A percentile compares a stretch with the other conserved stretches of the same genome.
phyloP scores from a whole-genome alignment of 2,329 filamentous ascomycete species.

The Hymenoscyphus fructigenus region DNA sequence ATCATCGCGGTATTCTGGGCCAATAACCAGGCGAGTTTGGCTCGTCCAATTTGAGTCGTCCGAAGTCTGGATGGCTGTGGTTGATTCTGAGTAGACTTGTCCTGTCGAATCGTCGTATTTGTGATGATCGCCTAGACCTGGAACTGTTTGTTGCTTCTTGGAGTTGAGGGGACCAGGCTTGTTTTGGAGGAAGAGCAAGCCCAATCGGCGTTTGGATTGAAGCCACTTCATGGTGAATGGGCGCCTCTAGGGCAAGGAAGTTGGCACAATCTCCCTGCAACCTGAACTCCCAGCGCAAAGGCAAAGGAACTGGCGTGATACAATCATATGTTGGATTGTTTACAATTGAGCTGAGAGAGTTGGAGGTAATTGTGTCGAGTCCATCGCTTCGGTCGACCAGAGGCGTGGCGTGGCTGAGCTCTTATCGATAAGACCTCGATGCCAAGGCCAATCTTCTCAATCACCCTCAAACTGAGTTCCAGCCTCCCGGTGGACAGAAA shows the following conservation, averaged over 20 bases:
- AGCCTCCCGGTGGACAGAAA: no score
- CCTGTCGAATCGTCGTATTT: conserved; percentile 33
- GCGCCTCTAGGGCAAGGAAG: neutral
- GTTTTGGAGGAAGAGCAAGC: conserved; percentile 5
- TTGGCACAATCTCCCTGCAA: neutral
- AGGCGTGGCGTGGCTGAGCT: neutral
- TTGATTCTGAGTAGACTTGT: conserved; percentile 32
- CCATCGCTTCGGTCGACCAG: neutral
- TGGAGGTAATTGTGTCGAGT: no score
- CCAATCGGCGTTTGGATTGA: conserved; percentile 10
- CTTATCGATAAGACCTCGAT: conserved; percentile 7
- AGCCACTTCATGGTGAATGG: conserved; percentile 14
- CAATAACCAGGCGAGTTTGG: conserved; percentile 11
- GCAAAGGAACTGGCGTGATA: neutral
- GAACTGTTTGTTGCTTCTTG: neutral
- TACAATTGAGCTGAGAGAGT: neutral
- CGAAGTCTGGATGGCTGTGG: conserved; percentile 17
- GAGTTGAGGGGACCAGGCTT: neutral
- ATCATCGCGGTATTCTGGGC: conserved; percentile 14
- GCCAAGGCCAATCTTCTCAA: neutral
- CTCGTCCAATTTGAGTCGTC: conserved; percentile 28
- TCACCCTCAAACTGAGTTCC: neutral
- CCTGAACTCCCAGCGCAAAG: neutral
- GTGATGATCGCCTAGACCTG: conserved; percentile 6
- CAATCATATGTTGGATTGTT: neutral